Evolutionary conservation across 768 basidiomycete species (phyloP).

Genomic region (Panellus pusillus): DNA sequence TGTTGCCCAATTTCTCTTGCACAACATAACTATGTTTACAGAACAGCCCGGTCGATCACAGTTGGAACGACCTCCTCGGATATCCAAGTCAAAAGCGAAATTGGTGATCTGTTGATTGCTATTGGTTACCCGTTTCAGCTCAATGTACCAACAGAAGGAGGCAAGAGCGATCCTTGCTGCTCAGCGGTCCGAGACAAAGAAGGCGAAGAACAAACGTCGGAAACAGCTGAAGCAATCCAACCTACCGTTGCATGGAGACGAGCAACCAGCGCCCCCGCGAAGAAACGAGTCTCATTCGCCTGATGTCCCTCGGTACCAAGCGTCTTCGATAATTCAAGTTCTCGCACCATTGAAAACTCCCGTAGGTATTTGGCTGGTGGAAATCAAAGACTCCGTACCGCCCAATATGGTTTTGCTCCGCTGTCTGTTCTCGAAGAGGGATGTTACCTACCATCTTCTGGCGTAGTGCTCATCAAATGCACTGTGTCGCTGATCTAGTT

Average conservation of each 20-base stretch:
- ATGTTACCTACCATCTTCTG: too few species aligned
- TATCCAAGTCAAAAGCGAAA: slow-evolving; percentile 35
- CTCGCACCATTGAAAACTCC: not conserved
- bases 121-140: slow-evolving; percentile 1
- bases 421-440: too few species aligned
- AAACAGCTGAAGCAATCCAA: slow-evolving; percentile 9
- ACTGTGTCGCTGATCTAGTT: too few species aligned
- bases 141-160: slow-evolving; percentile 13
- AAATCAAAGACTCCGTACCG: not conserved
- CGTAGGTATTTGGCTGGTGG: too few species aligned
- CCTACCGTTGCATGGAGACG: not conserved
- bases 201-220: slow-evolving; percentile 17
- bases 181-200: slow-evolving; percentile 14
- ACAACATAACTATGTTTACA: slow-evolving; percentile 16
- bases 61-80: slow-evolving; percentile 25
- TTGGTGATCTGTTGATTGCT: slow-evolving; percentile 34
- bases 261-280: not conserved
- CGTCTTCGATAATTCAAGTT: not conserved
- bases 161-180: slow-evolving; percentile 16
- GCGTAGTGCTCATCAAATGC: too few species aligned
- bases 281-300: slow-evolving; percentile 22
- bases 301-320: slow-evolving; percentile 5
- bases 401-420: too few species aligned
- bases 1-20: slow-evolving; percentile 11
- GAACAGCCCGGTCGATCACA: slow-evolving; percentile 24